phyloP scores from a whole-genome alignment of 148 eudicot genomes.

The Camellia sinensis region DNA sequence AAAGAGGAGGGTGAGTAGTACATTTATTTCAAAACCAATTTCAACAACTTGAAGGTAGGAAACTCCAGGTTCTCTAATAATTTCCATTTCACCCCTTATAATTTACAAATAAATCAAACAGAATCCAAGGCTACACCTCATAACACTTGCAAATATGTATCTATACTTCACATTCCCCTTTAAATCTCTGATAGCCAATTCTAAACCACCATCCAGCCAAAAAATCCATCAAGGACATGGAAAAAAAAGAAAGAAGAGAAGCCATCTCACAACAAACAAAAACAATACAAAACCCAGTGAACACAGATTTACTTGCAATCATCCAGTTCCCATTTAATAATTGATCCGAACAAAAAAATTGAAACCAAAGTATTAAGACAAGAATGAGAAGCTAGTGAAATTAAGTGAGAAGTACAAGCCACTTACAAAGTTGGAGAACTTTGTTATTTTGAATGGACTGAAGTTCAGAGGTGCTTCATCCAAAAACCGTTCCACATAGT shows the following conservation, averaged over 20 bases:
- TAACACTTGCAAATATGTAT: not conserved
- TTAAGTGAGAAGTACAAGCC: not conserved
- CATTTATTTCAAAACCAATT: too few species aligned
- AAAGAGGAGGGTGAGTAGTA: too few species aligned
- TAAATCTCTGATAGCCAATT: too few species aligned
- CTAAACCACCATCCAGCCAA: not conserved
- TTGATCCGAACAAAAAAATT: not conserved
- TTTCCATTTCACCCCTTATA: too few species aligned
- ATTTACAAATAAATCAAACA: too few species aligned
- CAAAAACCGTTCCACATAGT: conserved; percentile 85
- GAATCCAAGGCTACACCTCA: too few species aligned
- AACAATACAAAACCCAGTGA: not conserved
- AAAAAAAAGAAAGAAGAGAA: not conserved
- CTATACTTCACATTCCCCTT: not conserved
- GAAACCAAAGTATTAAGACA: not conserved
- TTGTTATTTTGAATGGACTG: conserved; percentile 59
- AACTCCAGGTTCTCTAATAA: too few species aligned
- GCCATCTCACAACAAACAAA: not conserved
- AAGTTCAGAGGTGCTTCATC: conserved; percentile 61
- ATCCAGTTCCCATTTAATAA: not conserved
- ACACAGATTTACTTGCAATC: not conserved
- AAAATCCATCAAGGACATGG: not conserved
- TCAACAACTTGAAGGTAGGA: too few species aligned
- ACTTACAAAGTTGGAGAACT: conserved; percentile 72
- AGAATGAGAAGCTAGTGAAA: conserved; percentile 4